Base-by-base conservation (phyloP, 108 stramenopile genomes). In the Cyclostephanos tholiformis region DNA sequence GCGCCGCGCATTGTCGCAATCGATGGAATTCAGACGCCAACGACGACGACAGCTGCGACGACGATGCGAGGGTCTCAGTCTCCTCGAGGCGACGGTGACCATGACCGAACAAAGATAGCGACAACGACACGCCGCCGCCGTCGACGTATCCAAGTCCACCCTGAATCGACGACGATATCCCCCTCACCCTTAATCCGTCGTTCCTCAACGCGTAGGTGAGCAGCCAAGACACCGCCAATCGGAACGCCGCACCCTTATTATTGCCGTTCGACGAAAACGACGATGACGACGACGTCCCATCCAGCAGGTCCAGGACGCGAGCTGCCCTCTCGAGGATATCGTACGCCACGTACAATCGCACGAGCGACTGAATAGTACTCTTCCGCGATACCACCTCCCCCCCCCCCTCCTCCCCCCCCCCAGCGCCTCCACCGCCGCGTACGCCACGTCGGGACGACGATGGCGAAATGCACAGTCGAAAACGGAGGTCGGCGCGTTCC, bases 1-100 rank as follows among this genome's bases (percentile, higher is more conserved):
- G 65, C 32, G 77, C 59, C 6, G 77, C 69, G 59, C 65, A 78
- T 60, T 78, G 77, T 53, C 70, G 61, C 10, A 78, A 20, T n/a
- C 77, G 69, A 49, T 78, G 69, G 44, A 78, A 27, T 25, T 71
- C 69, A 1, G 52, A 50, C 38, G 53, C 29, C 16, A 43, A 30
- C 11, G 60, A 68, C 6, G 67, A 41, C 49, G 36, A n/a, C n/a
- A n/a, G n/a, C n/a, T n/a, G n/a, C n/a, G n/a, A 60, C 1, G 69
- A 48, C 17, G 59, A 25, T 12, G 26, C 56, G n/a, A n/a, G n/a
- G n/a, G n/a, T n/a, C n/a, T n/a, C n/a, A n/a, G n/a, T n/a, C n/a
- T n/a, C 14, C 14, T 20, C 16, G 29, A 10, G 30, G 17, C 14
- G 57, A 32, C 30, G 29, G 17, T 43, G 60, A 22, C 30, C 44